These are phyloP conservation scores for Penstemon newberryi DNA, from an alignment of 257 asterid species.

Conservation along the genomic window DNA sequence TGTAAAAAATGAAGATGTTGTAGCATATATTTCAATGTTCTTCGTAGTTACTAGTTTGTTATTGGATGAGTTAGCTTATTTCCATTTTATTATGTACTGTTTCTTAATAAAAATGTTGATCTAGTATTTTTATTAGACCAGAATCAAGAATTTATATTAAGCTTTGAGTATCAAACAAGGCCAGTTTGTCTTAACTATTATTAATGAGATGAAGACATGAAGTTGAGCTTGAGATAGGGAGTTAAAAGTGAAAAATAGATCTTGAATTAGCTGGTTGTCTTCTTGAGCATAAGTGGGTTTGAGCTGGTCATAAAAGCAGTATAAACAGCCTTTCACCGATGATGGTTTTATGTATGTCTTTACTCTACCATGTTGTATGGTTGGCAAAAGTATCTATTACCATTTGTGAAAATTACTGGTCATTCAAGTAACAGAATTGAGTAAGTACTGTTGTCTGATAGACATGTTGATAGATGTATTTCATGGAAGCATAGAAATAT, in stretches of 20 bases:
- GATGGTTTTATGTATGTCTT: neutral
- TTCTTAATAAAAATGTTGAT: neutral
- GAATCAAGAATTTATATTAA: too few species aligned
- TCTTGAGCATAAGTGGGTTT: neutral
- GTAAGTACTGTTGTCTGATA: neutral
- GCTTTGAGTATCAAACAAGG: too few species aligned
- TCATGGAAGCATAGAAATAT: too few species aligned
- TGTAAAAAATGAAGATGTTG: neutral
- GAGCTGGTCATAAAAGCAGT: constrained; percentile 16
- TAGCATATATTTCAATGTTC: neutral
- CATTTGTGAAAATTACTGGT: constrained; percentile 13
- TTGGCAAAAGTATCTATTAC: neutral
- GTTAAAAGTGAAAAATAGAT: neutral
- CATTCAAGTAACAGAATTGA: neutral
- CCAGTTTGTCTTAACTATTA: neutral
- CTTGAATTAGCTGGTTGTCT: neutral
- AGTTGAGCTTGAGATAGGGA: constrained; percentile 12
- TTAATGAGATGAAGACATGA: neutral
- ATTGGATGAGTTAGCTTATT: neutral
- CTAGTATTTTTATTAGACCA: neutral
- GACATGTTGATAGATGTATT: neutral
- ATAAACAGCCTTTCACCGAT: neutral
- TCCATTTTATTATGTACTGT: neutral
- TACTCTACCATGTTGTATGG: neutral
- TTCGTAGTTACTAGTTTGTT: neutral